phyloP scores from a whole-genome alignment of 371 early-diverging fungal species.

The Mucor indicus region DNA sequence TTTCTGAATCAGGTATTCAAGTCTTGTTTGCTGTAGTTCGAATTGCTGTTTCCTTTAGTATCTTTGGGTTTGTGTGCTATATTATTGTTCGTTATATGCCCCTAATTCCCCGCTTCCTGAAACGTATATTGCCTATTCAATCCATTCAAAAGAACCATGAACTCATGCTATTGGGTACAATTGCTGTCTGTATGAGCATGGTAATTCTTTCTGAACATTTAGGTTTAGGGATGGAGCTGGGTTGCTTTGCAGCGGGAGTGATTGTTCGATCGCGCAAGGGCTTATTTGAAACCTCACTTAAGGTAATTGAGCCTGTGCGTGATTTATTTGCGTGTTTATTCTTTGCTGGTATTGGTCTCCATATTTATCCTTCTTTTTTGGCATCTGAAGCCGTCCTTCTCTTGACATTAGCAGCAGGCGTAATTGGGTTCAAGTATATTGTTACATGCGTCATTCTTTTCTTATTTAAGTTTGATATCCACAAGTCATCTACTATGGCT shows the following conservation, averaged over 20 bases:
- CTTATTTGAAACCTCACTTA: constrained; percentile 36
- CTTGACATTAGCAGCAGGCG: constrained; percentile 41
- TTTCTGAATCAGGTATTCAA: constrained; percentile 48
- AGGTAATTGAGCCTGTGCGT: constrained; percentile 53
- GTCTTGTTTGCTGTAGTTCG: constrained; percentile 33
- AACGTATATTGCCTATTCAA: constrained; percentile 22
- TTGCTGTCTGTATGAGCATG: constrained; percentile 52
- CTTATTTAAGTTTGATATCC: constrained; percentile 35
- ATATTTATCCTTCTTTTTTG: constrained; percentile 61
- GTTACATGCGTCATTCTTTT: constrained; percentile 33
- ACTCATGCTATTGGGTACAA: constrained; percentile 47
- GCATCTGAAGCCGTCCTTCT: constrained; percentile 51
- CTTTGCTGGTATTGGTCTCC: constrained; percentile 66
- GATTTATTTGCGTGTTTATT: constrained; percentile 61
- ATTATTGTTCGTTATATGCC: constrained; percentile 29
- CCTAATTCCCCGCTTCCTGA: constrained; percentile 17
- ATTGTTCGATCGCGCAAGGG: constrained; percentile 43
- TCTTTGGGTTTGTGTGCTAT: constrained; percentile 42
- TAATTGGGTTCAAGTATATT: constrained; percentile 54
- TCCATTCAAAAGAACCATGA: constrained; percentile 34
- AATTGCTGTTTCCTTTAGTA: constrained; percentile 29
- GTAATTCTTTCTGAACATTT: constrained; percentile 40
- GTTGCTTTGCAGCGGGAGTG: constrained; percentile 65
- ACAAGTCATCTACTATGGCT: constrained; percentile 44
- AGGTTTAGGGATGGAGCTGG: constrained; percentile 57